Percentiles rank a stretch among this genome's conserved stretches.
Conservation (phyloP, 2,329 filamentous ascomycete genomes). For the Fusarium staphyleae region DNA sequence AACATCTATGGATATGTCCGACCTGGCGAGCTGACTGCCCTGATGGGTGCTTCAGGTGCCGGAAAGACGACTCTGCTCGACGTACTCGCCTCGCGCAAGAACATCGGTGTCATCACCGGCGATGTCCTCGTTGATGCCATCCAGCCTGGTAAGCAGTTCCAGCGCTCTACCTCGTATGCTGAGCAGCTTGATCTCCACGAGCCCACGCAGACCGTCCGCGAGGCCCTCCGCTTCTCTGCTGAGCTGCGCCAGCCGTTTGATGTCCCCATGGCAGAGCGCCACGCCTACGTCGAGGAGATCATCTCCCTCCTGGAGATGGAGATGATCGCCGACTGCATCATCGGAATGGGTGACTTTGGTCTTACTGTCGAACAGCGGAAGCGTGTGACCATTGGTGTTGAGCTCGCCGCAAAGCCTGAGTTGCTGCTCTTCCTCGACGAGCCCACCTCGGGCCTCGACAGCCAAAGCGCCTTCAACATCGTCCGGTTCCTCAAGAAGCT, state of each 20-base stretch:
- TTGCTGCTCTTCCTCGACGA: constrained; percentile 81
- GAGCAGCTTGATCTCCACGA: constrained; percentile 70
- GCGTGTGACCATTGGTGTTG: constrained; percentile 90
- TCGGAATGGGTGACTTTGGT: constrained; percentile 70
- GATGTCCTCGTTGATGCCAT: constrained; percentile 64
- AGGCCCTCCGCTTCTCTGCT: constrained; percentile 69
- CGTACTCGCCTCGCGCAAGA: constrained; percentile 70
- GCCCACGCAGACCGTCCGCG: constrained; percentile 67
- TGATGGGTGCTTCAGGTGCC: constrained; percentile 86
- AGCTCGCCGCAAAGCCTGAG: constrained; percentile 83
- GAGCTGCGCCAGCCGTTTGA: constrained; percentile 64
- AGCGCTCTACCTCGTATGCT: constrained; percentile 67
- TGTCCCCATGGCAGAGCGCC: constrained; percentile 62
- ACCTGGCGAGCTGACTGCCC: constrained; percentile 77
- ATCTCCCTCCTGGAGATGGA: constrained; percentile 67
- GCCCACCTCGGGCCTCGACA: constrained; percentile 73
- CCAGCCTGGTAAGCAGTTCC: constrained; percentile 66
- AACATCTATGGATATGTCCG: constrained; percentile 73
- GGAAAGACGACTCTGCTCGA: constrained; percentile 88
- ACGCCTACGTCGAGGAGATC: constrained; percentile 67
- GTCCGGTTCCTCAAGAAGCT: constrained; percentile 80
- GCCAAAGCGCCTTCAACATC: constrained; percentile 75
- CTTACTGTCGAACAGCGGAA: constrained; percentile 71
- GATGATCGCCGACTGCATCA: constrained; percentile 64
- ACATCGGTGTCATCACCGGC: constrained; percentile 65